Conservation (phyloP, 2,329 filamentous ascomycete species). For the Aspergillus flavus region DNA sequence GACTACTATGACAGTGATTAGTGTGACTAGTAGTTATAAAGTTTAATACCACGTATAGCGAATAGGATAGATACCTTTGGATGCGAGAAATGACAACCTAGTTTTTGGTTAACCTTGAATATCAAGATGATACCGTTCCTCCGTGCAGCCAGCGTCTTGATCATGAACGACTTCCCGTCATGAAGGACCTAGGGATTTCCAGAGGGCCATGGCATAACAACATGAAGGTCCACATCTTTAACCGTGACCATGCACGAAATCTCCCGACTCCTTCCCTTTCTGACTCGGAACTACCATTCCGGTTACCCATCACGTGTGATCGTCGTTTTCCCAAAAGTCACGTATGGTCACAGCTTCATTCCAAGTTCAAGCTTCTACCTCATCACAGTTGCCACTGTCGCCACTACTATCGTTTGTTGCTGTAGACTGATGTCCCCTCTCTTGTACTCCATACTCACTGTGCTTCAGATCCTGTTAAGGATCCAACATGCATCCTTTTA, state of each 20-base stretch:
- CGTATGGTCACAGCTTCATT: neutral
- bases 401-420: neutral
- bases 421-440: neutral
- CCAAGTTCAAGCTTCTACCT: neutral
- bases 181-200: neutral
- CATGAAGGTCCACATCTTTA: neutral
- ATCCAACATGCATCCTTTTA: neutral
- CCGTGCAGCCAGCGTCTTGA: neutral
- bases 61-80: neutral
- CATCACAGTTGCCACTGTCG: neutral
- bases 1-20: conserved; percentile 37
- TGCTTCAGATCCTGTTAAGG: neutral
- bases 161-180: neutral
- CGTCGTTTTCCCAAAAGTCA: neutral
- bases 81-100: neutral
- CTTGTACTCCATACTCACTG: neutral
- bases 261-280: neutral
- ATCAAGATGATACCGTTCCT: neutral
- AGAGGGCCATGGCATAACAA: neutral
- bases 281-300: conserved; percentile 1
- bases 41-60: neutral
- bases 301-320: neutral
- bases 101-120: neutral
- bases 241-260: neutral
- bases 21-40: neutral